phyloP scores from a whole-genome alignment of 345 rosid genomes.

The Chamaenerion angustifolium region DNA sequence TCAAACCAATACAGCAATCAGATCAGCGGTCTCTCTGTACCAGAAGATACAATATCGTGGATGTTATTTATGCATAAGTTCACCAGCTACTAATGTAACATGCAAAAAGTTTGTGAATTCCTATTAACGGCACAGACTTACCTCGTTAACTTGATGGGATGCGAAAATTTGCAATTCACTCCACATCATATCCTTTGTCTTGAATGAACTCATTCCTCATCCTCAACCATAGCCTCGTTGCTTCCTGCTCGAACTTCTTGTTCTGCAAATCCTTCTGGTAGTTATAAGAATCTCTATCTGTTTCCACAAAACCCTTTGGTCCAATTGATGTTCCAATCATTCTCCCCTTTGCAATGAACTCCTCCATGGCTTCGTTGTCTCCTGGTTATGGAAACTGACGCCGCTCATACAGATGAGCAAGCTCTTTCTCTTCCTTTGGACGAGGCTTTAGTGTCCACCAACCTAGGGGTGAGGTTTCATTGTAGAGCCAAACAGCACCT shows the following conservation, averaged over 20 bases:
- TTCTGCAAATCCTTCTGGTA: constrained; percentile 53
- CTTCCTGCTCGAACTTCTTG: constrained; percentile 60
- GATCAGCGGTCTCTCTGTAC: too few species aligned
- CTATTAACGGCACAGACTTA: neutral
- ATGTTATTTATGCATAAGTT: too few species aligned
- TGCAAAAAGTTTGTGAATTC: neutral
- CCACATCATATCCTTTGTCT: constrained; percentile 67
- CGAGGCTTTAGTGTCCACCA: constrained; percentile 89
- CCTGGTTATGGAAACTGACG: constrained; percentile 82
- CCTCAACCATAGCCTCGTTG: constrained; percentile 66
- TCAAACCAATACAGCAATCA: too few species aligned
- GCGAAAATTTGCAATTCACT: constrained; percentile 11
- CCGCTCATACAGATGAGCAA: constrained; percentile 70
- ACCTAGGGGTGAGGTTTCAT: constrained; percentile 74
- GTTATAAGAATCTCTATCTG: constrained; percentile 35
- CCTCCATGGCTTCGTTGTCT: constrained; percentile 79
- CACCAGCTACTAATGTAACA: too few species aligned
- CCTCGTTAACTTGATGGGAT: neutral
- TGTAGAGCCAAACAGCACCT: constrained; percentile 61
- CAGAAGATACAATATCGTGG: too few species aligned
- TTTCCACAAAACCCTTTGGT: constrained; percentile 52
- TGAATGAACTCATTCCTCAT: constrained; percentile 81
- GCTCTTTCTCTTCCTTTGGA: constrained; percentile 67
- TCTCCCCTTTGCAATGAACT: constrained; percentile 65
- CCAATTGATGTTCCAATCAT: constrained; percentile 66